phyloP scores from a whole-genome alignment of 2,329 filamentous ascomycete genomes.

The Chaetomiaceae sp. region DNA sequence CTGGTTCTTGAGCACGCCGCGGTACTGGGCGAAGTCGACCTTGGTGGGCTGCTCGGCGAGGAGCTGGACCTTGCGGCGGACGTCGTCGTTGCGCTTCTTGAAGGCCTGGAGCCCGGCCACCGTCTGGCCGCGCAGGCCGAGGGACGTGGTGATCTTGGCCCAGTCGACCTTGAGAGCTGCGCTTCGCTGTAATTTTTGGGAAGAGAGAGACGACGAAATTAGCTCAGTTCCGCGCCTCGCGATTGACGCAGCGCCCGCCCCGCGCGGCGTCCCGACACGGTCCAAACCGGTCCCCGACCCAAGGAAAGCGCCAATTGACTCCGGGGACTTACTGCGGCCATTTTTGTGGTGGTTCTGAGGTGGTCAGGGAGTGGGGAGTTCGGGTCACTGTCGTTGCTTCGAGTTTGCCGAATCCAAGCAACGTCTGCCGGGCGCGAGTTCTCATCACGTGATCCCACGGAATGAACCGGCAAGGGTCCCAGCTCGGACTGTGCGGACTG shows the following conservation, averaged over 20 bases:
- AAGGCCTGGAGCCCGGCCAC: slow-evolving; percentile 87
- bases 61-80: slow-evolving; percentile 82
- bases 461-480: slow-evolving; percentile 20
- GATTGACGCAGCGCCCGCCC: not conserved
- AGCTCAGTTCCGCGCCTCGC: slow-evolving; percentile 38
- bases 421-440: slow-evolving; percentile 16
- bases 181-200: slow-evolving; percentile 65
- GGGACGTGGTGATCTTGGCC: slow-evolving; percentile 88
- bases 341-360: slow-evolving; percentile 51
- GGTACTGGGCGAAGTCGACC: slow-evolving; percentile 94
- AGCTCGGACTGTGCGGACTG: no score
- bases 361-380: slow-evolving; percentile 45
- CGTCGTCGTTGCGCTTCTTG: slow-evolving; percentile 99
- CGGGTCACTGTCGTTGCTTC: slow-evolving; percentile 44
- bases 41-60: slow-evolving; percentile 80
- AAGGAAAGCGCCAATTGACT: slow-evolving; percentile 12
- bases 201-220: slow-evolving; percentile 41
- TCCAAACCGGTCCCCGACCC: not conserved
- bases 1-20: slow-evolving; percentile 89
- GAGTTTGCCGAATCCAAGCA: slow-evolving; percentile 30
- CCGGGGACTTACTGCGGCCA: slow-evolving; percentile 61
- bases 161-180: slow-evolving; percentile 99
- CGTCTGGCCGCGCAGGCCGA: slow-evolving; percentile 94
- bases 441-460: slow-evolving; percentile 24
- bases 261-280: not conserved